Percentiles rank a stretch among this genome's conserved stretches.
phyloP scores from a whole-genome alignment of 306 rosid genomes.

The Arachis stenosperma region DNA sequence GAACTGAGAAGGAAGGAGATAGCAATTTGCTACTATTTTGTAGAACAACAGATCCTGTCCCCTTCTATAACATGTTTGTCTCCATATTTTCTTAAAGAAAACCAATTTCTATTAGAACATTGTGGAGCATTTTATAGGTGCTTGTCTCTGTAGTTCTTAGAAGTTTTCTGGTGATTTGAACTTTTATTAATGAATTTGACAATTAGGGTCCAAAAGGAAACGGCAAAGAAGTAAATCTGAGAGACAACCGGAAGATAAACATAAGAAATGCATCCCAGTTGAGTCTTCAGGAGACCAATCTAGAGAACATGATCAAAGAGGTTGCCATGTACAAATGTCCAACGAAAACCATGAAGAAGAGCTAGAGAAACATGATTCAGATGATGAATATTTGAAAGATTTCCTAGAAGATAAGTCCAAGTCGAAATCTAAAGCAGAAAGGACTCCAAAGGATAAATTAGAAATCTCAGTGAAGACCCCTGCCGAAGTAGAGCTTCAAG shows the following conservation, averaged over 20 bases:
- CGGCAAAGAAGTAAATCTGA: slow-evolving; percentile 29
- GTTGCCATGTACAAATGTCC: slow-evolving; percentile 8
- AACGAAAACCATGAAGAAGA: slow-evolving; percentile 30
- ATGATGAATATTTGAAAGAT: slow-evolving; percentile 47
- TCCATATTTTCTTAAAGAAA: background rate
- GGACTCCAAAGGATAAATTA: slow-evolving; percentile 27
- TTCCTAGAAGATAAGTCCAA: slow-evolving; percentile 34
- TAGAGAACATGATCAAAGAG: slow-evolving; percentile 30
- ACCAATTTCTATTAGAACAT: background rate
- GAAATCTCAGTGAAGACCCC: slow-evolving; percentile 32
- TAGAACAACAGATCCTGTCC: background rate
- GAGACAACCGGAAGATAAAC: slow-evolving; percentile 25
- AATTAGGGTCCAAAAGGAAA: slow-evolving; percentile 46
- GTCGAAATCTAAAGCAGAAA: slow-evolving; percentile 34
- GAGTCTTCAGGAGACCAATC: slow-evolving; percentile 12
- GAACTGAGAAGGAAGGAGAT: too few relatives aligned
- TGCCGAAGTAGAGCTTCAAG: slow-evolving; percentile 38
- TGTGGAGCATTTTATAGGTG: background rate
- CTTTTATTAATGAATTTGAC: slow-evolving; percentile 21
- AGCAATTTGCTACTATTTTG: background rate
- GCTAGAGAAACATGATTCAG: slow-evolving; percentile 26
- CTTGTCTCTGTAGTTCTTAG: slow-evolving; percentile 14
- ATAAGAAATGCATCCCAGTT: slow-evolving; percentile 15
- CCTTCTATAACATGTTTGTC: background rate
- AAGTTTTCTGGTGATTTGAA: slow-evolving; percentile 5